Percentiles rank a stretch among this genome's conserved stretches.
phyloP scores from a whole-genome alignment of 139 green algal genomes.

The Spirogloea muscicola region DNA sequence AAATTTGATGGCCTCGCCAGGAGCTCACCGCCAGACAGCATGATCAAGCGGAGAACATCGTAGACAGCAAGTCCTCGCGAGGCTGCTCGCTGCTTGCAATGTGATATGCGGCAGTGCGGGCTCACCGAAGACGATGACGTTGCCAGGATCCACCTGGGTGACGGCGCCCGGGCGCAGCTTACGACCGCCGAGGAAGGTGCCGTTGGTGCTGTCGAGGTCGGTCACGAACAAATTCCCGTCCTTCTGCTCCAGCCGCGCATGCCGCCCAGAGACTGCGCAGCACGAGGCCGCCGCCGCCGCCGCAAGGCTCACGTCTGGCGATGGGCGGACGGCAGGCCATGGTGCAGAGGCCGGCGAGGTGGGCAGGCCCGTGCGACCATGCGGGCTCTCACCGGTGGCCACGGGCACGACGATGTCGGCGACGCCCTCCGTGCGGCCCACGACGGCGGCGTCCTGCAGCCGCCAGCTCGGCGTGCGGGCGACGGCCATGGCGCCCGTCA shows the following conservation, averaged over 20 bases:
- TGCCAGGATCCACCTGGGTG: neutral
- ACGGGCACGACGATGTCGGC: too few species aligned
- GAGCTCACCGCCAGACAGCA: neutral
- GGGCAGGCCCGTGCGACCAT: too few species aligned
- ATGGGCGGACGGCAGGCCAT: too few species aligned
- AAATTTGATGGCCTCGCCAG: neutral
- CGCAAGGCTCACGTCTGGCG: too few species aligned
- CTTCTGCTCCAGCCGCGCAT: constrained; percentile 20
- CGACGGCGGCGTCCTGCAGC: too few species aligned
- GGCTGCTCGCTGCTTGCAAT: neutral
- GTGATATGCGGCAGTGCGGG: neutral
- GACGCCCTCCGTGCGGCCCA: too few species aligned
- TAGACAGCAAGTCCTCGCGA: neutral
- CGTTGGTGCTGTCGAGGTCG: constrained; percentile 64
- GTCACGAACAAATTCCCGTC: constrained; percentile 46
- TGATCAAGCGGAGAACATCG: neutral
- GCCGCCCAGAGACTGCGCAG: constrained; percentile 20
- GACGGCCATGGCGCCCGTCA: too few species aligned
- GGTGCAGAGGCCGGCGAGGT: too few species aligned
- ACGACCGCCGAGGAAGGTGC: constrained; percentile 59
- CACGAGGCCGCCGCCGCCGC: too few species aligned
- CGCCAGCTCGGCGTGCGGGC: too few species aligned
- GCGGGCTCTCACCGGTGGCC: too few species aligned
- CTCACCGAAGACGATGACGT: constrained; percentile 13
- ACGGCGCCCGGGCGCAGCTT: constrained; percentile 47